Percentiles rank a stretch among this genome's conserved stretches.
phyloP scores from a whole-genome alignment of 176 grass and related monocot genomes.

The Triticum dicoccoides region DNA sequence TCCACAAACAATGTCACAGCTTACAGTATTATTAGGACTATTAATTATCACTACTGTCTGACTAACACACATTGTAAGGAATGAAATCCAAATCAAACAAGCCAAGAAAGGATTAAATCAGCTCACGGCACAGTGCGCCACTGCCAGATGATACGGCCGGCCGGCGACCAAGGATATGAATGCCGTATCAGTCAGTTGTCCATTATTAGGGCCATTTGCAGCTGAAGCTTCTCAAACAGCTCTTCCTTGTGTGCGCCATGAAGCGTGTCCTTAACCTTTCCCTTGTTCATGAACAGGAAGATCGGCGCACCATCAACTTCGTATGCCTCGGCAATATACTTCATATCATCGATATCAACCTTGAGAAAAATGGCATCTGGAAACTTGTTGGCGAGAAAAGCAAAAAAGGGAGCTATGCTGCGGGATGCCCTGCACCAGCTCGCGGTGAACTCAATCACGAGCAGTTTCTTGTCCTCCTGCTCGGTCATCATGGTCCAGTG shows the following conservation, averaged over 20 bases:
- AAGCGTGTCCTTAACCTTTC: neutral
- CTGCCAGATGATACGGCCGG: too few relatives aligned
- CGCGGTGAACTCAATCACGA: constrained; percentile 33
- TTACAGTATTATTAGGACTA: too few relatives aligned
- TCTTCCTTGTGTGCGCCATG: constrained; percentile 20
- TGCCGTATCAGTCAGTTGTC: too few relatives aligned
- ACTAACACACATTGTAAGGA: too few relatives aligned
- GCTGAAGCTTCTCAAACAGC: constrained; percentile 8
- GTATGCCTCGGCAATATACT: neutral
- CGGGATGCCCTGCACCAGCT: neutral
- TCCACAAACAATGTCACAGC: too few relatives aligned
- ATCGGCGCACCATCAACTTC: neutral
- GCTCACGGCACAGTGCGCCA: too few relatives aligned
- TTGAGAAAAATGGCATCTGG: constrained; percentile 30
- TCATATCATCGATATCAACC: constrained; percentile 30
- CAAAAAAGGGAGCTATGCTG: constrained; percentile 26
- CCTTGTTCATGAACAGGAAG: constrained; percentile 39
- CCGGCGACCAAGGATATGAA: too few relatives aligned
- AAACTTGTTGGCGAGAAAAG: constrained; percentile 3
- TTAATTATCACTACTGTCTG: too few relatives aligned
- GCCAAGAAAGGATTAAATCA: too few relatives aligned
- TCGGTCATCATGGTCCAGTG: constrained; percentile 34
- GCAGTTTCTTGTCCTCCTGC: constrained; percentile 16
- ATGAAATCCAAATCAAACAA: too few relatives aligned
- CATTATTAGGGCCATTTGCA: neutral